phyloP scores from a whole-genome alignment of 1,284 basidiomycete genomes.

The Polyporus tsugae region DNA sequence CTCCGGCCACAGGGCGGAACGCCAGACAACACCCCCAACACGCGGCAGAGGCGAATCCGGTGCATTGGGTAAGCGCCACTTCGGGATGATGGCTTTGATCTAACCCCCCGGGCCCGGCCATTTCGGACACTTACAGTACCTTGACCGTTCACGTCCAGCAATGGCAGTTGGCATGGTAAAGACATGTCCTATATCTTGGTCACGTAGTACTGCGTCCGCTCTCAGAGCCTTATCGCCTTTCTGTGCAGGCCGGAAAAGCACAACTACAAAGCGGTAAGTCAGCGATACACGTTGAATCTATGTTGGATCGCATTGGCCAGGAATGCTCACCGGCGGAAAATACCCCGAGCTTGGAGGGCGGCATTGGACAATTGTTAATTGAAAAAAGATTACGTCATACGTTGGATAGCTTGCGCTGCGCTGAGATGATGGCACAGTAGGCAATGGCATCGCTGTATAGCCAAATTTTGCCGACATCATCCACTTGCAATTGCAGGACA shows the following conservation, averaged over 20 bases:
- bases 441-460: background rate
- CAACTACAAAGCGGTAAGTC: background rate
- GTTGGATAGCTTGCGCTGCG: background rate
- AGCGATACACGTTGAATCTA: background rate
- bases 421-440: background rate
- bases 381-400: background rate
- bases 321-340: background rate
- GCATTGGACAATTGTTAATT: background rate
- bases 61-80: background rate
- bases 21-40: background rate
- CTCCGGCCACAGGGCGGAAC: background rate
- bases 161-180: background rate
- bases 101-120: background rate
- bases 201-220: background rate
- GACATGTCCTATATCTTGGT: background rate
- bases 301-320: background rate
- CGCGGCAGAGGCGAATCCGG: background rate
- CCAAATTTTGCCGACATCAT: background rate
- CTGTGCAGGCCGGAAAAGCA: background rate
- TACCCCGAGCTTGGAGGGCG: background rate
- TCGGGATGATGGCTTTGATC: conserved; percentile 1
- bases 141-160: background rate
- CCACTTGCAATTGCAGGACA: background rate
- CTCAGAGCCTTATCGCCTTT: background rate
- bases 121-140: background rate